phyloP scores from a whole-genome alignment of 73 alveolate genomes.

The Uronychia binucleata region DNA sequence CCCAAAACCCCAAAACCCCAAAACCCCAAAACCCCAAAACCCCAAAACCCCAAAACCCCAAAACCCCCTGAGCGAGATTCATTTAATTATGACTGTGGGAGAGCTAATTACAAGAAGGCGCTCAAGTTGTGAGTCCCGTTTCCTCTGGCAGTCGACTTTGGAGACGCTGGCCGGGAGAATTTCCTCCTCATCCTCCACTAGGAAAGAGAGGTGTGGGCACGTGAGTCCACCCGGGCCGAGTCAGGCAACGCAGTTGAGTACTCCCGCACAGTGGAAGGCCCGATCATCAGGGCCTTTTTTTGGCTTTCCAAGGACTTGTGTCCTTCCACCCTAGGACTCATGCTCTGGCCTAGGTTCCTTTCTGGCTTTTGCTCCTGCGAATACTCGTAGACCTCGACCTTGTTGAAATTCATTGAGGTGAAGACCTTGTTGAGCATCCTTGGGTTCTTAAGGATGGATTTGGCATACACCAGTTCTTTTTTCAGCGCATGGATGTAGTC shows the following conservation, averaged over 20 bases:
- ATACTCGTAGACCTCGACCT: not conserved
- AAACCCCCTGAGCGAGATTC: too few relatives aligned
- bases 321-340: not conserved
- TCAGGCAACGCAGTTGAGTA: not conserved
- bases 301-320: not conserved
- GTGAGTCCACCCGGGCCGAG: not conserved
- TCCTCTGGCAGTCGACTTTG: not conserved
- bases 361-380: not conserved
- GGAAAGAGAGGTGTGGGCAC: not conserved
- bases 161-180: not conserved
- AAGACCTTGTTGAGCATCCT: not conserved
- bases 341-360: not conserved
- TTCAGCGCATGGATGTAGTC: not conserved
- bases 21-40: too few relatives aligned
- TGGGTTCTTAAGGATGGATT: not conserved
- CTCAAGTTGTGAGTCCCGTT: too few relatives aligned
- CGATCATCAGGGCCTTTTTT: not conserved
- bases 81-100: too few relatives aligned
- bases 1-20: too few relatives aligned
- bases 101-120: too few relatives aligned
- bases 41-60: too few relatives aligned
- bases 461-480: not conserved
- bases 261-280: not conserved
- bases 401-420: slow-evolving; percentile 1
- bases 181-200: not conserved